Conservation (phyloP, 306 rosid genomes). For the Vigna radiata region DNA sequence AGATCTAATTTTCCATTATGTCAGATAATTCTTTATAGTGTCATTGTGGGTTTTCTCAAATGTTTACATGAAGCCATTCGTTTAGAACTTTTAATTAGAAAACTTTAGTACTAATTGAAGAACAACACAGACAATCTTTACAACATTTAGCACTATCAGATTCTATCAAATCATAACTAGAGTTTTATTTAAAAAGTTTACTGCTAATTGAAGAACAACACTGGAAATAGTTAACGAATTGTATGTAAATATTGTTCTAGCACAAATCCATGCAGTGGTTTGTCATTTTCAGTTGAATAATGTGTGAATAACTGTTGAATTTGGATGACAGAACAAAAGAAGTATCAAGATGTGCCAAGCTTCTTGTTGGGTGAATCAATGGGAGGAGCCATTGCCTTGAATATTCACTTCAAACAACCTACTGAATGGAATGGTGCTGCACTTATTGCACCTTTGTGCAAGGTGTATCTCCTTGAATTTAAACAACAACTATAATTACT, state of each 20-base stretch:
- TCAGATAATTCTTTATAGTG: slow-evolving; percentile 5
- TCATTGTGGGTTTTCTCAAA: background rate
- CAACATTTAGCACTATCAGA: too few relatives aligned
- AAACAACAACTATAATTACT: background rate
- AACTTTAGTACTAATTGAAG: background rate
- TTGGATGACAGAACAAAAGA: slow-evolving; percentile 62
- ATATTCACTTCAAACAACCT: slow-evolving; percentile 87
- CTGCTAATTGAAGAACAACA: background rate
- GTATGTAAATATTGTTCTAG: background rate
- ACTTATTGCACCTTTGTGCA: slow-evolving; percentile 95
- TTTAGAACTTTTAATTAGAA: background rate
- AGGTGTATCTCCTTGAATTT: slow-evolving; percentile 57
- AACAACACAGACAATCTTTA: background rate
- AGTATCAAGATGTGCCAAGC: slow-evolving; percentile 71
- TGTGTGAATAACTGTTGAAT: background rate
- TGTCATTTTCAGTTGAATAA: background rate
- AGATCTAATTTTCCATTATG: slow-evolving; percentile 28
- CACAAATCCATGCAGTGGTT: background rate
- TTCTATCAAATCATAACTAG: background rate
- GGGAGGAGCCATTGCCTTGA: slow-evolving; percentile 97
- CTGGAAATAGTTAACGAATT: background rate
- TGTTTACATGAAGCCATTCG: background rate
- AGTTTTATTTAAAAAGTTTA: background rate
- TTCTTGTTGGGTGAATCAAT: slow-evolving; percentile 90
- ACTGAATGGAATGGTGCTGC: slow-evolving; percentile 85